Percentiles rank a stretch among this genome's conserved stretches.
These are phyloP conservation scores for Echinochloa phyllopogon DNA, from an alignment of 176 grass and related monocot species.

Conservation along the genomic window DNA sequence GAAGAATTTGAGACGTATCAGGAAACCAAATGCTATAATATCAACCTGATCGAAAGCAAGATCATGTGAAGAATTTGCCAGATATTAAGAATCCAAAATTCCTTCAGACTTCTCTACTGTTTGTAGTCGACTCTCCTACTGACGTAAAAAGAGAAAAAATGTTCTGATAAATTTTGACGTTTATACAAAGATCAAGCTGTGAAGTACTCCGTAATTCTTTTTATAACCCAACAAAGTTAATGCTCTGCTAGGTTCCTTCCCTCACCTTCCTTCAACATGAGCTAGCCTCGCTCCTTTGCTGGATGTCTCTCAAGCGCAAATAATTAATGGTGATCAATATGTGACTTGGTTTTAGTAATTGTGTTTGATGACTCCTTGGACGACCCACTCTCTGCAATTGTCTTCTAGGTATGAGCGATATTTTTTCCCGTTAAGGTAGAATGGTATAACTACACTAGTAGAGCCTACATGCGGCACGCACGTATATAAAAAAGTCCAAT, in stretches of 20 bases:
- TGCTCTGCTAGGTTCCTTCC: neutral
- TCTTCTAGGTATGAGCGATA: too few species aligned
- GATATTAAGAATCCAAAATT: neutral
- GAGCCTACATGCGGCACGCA: too few species aligned
- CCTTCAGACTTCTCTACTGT: neutral
- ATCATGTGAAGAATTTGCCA: slow-evolving; percentile 2
- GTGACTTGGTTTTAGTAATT: neutral
- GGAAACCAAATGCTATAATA: neutral
- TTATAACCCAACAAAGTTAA: neutral
- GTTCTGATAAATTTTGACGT: neutral
- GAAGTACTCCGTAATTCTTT: neutral
- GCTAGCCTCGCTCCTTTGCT: neutral
- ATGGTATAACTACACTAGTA: too few species aligned
- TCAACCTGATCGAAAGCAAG: neutral
- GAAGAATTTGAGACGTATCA: neutral
- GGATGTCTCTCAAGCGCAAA: neutral
- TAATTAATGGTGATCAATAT: neutral
- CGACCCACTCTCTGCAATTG: too few species aligned
- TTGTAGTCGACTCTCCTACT: slow-evolving; percentile 1
- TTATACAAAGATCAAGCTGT: neutral
- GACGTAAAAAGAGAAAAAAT: neutral
- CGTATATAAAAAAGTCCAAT: too few species aligned
- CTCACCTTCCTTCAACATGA: neutral
- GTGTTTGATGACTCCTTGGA: too few species aligned
- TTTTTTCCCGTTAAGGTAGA: too few species aligned